These are phyloP conservation scores for Solanum arcanum DNA, from an alignment of 257 asterid species.

Conservation along the genomic window DNA sequence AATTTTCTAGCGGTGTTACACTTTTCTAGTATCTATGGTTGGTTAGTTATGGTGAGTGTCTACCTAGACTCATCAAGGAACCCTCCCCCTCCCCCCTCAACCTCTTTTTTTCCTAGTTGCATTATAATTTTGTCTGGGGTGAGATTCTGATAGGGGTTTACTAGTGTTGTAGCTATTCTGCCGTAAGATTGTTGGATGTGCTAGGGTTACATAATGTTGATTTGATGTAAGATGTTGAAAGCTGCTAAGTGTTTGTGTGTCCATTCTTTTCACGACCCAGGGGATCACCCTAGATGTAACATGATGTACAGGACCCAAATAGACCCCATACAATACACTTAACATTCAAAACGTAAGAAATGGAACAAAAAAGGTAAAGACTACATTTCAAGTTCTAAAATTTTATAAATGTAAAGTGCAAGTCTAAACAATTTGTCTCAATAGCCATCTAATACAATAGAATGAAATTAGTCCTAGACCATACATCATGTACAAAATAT, in stretches of 20 bases:
- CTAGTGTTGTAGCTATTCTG: background rate
- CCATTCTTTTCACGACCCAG: background rate
- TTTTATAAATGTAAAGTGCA: no score
- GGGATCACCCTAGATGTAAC: no score
- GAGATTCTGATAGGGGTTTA: background rate
- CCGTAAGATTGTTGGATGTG: background rate
- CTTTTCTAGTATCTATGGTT: background rate
- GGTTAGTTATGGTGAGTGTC: background rate
- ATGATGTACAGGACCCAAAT: fast-evolving
- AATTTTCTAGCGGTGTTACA: no score
- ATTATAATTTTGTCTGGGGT: background rate
- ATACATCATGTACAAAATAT: no score
- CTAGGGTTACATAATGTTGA: background rate
- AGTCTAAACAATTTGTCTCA: no score
- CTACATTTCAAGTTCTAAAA: no score
- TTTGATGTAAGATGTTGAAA: background rate
- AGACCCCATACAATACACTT: no score
- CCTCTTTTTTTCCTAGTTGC: background rate
- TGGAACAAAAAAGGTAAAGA: no score
- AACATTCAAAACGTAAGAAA: no score
- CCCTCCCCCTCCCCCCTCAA: background rate
- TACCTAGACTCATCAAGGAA: background rate
- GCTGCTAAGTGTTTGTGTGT: background rate
- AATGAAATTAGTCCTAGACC: no score
- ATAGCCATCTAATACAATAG: no score